Evolutionary conservation across 306 rosid genomes (phyloP).

Genomic region (Corylus americana): DNA sequence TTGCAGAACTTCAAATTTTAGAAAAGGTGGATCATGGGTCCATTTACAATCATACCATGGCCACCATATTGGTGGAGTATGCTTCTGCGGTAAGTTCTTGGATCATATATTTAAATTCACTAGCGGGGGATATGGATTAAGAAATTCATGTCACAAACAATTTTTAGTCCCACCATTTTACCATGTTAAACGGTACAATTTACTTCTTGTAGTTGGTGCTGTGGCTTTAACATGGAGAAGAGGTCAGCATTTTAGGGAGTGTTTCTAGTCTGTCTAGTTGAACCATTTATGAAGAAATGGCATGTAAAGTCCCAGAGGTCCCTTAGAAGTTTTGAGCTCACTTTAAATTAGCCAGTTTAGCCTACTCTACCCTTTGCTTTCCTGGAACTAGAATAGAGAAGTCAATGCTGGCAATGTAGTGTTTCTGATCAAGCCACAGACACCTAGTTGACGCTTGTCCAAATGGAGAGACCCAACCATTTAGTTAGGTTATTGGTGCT

Average conservation of each 20-base stretch:
- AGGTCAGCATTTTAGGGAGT: constrained; percentile 12
- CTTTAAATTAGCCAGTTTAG: not conserved
- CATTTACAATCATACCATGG: constrained; percentile 72
- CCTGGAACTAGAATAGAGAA: not conserved
- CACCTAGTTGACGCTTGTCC: not conserved
- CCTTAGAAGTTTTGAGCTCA: constrained; percentile 6
- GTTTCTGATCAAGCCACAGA: constrained; percentile 9
- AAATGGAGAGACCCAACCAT: constrained; percentile 22
- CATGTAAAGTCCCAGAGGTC: not conserved
- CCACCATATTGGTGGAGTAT: constrained; percentile 70
- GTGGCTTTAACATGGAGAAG: constrained; percentile 17
- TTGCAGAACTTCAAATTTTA: constrained; percentile 54
- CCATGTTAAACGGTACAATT: not conserved
- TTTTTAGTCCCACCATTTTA: not conserved
- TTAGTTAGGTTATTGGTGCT: constrained; percentile 6
- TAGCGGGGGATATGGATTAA: not conserved
- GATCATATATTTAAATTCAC: not conserved
- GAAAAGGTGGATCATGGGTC: constrained; percentile 10
- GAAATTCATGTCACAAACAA: not conserved
- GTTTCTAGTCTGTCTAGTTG: constrained; percentile 11
- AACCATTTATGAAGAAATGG: not conserved
- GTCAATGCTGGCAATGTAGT: not conserved
- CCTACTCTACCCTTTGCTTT: not conserved
- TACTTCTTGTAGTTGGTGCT: constrained; percentile 6
- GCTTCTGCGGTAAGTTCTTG: constrained; percentile 77